Evolutionary conservation across 306 rosid genomes (phyloP).

Genomic region (Gynostemma pentaphyllum): DNA sequence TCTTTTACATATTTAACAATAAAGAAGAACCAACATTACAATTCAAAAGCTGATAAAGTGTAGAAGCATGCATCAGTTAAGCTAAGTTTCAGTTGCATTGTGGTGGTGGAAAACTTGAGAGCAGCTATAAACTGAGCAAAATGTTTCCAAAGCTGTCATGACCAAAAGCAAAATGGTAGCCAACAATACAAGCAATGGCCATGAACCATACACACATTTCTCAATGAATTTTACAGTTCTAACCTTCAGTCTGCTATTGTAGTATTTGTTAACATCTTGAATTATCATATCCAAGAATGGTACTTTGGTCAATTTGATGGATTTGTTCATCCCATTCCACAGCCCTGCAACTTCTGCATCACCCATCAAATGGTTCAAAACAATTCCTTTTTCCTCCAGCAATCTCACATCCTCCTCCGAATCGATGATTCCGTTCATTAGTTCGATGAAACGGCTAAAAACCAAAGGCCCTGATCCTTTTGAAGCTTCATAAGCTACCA

Average conservation of each 20-base stretch:
- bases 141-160: constrained; percentile 17
- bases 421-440: constrained; percentile 73
- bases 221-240: constrained; percentile 32
- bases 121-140: constrained; percentile 11
- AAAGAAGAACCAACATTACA: too few relatives aligned
- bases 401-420: constrained; percentile 46
- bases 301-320: constrained; percentile 49
- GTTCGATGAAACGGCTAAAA: constrained; percentile 51
- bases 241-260: constrained; percentile 47
- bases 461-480: constrained; percentile 46
- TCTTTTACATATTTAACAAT: too few relatives aligned
- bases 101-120: background rate
- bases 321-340: constrained; percentile 75
- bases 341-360: constrained; percentile 45
- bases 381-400: constrained; percentile 39
- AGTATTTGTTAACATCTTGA: constrained; percentile 60
- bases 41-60: too few relatives aligned
- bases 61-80: background rate
- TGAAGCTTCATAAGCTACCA: constrained; percentile 74
- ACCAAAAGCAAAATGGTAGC: constrained; percentile 45
- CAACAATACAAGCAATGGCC: constrained; percentile 47
- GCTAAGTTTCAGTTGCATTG: background rate
- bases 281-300: constrained; percentile 51
- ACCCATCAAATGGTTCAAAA: constrained; percentile 55
- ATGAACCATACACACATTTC: constrained; percentile 41